phyloP scores from a whole-genome alignment of 164 flowering plant genomes.

The Stephania japonica region DNA sequence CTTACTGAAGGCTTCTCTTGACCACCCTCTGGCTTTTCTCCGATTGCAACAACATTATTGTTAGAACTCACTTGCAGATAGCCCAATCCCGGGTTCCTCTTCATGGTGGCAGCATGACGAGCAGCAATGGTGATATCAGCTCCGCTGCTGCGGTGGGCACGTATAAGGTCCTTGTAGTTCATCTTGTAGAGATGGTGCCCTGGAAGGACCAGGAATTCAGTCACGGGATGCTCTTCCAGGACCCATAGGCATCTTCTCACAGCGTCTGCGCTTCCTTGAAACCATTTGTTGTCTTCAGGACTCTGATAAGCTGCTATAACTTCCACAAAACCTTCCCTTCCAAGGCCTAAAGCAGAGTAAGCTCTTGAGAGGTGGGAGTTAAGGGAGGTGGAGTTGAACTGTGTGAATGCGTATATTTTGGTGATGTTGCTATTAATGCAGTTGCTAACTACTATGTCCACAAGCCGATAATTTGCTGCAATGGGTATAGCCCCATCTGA shows the following conservation, averaged over 20 bases:
- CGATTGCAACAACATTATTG: constrained; percentile 34
- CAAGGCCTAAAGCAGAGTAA: constrained; percentile 45
- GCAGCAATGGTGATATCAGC: constrained; percentile 68
- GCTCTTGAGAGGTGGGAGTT: constrained; percentile 79
- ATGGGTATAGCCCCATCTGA: constrained; percentile 72
- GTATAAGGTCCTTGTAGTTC: constrained; percentile 67
- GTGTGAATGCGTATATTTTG: constrained; percentile 80
- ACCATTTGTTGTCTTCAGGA: constrained; percentile 62
- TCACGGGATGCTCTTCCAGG: constrained; percentile 54
- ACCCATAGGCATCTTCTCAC: constrained; percentile 76
- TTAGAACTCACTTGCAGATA: constrained; percentile 33
- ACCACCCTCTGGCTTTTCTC: constrained; percentile 21
- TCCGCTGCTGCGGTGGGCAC: constrained; percentile 40
- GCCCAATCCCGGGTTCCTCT: constrained; percentile 43
- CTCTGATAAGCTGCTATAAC: constrained; percentile 82
- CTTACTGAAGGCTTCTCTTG: constrained; percentile 26
- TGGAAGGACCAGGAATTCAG: constrained; percentile 65
- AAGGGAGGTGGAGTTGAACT: constrained; percentile 84
- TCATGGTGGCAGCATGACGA: constrained; percentile 16
- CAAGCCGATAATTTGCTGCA: constrained; percentile 72
- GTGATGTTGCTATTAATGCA: constrained; percentile 76
- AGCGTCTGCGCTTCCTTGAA: constrained; percentile 93
- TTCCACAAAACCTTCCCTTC: constrained; percentile 62
- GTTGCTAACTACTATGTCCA: constrained; percentile 80
- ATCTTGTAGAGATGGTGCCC: constrained; percentile 89